Percentiles rank a stretch among this genome's conserved stretches.
Evolutionary conservation across 2,329 filamentous ascomycete species (phyloP).

Genomic region (Fusarium floridanum): DNA sequence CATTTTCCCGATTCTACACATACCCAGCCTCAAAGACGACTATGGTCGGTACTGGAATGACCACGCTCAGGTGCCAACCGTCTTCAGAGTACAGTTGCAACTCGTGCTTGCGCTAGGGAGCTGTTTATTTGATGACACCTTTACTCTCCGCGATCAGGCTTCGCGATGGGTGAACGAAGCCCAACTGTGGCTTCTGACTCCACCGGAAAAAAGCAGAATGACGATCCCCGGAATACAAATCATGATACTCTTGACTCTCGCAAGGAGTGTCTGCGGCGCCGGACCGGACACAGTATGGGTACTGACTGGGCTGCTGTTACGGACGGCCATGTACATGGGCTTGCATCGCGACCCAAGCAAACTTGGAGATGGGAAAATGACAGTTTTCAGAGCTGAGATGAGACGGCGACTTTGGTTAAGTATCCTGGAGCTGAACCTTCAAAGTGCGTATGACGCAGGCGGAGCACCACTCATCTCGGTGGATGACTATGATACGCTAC

Average conservation of each 20-base stretch:
- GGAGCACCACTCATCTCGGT: background rate
- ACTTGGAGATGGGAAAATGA: background rate
- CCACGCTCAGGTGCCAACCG: background rate
- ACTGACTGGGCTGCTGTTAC: background rate
- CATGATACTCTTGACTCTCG: background rate
- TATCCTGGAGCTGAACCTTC: background rate
- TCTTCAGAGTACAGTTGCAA: background rate
- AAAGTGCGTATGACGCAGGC: background rate
- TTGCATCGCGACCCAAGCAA: background rate
- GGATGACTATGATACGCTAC: background rate
- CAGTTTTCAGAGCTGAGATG: background rate
- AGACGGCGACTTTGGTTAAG: background rate
- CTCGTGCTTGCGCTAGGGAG: background rate
- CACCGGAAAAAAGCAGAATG: background rate
- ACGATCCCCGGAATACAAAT: background rate
- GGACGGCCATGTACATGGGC: background rate
- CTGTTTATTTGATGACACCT: background rate
- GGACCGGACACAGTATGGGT: background rate
- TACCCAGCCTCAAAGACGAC: background rate
- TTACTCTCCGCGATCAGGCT: background rate
- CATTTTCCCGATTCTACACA: background rate
- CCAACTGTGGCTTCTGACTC: background rate
- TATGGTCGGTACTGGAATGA: background rate
- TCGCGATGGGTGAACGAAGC: background rate
- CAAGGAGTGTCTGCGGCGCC: background rate